These are phyloP conservation scores for Thelonectria rubi DNA, from an alignment of 2,329 filamentous ascomycete genomes.

Conservation along the genomic window DNA sequence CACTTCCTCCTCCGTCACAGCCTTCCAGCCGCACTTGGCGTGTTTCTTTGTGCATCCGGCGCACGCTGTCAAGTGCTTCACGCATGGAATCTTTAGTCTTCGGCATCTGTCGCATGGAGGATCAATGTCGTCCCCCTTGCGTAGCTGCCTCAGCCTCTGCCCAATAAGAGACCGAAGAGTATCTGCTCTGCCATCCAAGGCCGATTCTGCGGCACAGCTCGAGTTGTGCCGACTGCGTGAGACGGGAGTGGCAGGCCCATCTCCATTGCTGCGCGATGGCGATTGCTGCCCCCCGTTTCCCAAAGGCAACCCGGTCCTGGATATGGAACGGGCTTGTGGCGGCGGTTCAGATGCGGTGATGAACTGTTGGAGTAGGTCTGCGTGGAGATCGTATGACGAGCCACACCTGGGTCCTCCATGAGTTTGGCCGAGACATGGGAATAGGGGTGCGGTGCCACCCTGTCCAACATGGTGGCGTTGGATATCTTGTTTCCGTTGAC, in stretches of 20 bases:
- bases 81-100: slow-evolving; percentile 79
- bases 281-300: slow-evolving; percentile 40
- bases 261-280: slow-evolving; percentile 38
- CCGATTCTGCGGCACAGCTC: slow-evolving; percentile 34
- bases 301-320: slow-evolving; percentile 39
- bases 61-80: slow-evolving; percentile 88
- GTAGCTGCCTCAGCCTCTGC: slow-evolving; percentile 77
- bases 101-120: slow-evolving; percentile 88
- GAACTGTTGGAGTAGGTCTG: slow-evolving; percentile 66
- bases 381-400: slow-evolving; percentile 58
- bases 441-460: slow-evolving; percentile 48
- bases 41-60: slow-evolving; percentile 91
- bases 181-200: slow-evolving; percentile 43
- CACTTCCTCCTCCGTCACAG: slow-evolving; percentile 77
- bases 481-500: slow-evolving; percentile 46
- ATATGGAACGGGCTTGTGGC: slow-evolving; percentile 41
- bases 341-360: slow-evolving; percentile 35
- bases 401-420: slow-evolving; percentile 40
- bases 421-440: slow-evolving; percentile 47
- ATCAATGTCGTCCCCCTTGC: slow-evolving; percentile 77
- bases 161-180: slow-evolving; percentile 68
- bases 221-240: slow-evolving; percentile 32
- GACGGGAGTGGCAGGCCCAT: slow-evolving; percentile 22
- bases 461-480: slow-evolving; percentile 40
- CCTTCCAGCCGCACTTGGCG: slow-evolving; percentile 86